Conservation (phyloP, 1,284 basidiomycete species). For the Puccinia horiana region DNA sequence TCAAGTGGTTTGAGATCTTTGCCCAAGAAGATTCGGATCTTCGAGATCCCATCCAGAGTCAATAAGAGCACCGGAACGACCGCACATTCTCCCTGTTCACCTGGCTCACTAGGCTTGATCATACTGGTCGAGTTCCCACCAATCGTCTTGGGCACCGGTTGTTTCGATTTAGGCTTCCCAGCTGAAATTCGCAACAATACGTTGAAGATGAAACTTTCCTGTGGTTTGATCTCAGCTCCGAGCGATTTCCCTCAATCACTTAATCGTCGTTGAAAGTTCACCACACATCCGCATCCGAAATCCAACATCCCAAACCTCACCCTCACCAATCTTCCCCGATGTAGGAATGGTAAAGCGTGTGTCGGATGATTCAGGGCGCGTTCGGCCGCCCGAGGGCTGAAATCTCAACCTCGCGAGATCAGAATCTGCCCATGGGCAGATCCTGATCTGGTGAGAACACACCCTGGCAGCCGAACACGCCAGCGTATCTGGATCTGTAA, state of each 20-base stretch:
- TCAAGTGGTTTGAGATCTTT: conserved; percentile 80
- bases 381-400: too few species aligned
- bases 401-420: too few species aligned
- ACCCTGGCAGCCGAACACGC: too few species aligned
- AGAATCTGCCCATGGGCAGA: too few species aligned
- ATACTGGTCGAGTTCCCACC: conserved; percentile 65
- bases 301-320: conserved; percentile 82
- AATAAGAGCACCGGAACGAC: conserved; percentile 87
- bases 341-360: conserved; percentile 89
- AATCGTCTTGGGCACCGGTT: not conserved
- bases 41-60: conserved; percentile 80
- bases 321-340: conserved; percentile 84
- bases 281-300: conserved; percentile 93
- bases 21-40: conserved; percentile 81
- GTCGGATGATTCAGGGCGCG: conserved; percentile 95
- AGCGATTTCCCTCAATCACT: conserved; percentile 53
- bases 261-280: conserved; percentile 84
- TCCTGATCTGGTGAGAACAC: too few species aligned
- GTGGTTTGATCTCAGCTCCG: conserved; percentile 72
- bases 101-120: conserved; percentile 70
- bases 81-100: conserved; percentile 75
- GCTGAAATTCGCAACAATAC: conserved; percentile 80
- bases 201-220: conserved; percentile 89
- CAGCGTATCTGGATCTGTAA: too few species aligned
- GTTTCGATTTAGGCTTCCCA: conserved; percentile 57